Base-by-base conservation (phyloP, 306 rosid genomes). In the Morella rubra region DNA sequence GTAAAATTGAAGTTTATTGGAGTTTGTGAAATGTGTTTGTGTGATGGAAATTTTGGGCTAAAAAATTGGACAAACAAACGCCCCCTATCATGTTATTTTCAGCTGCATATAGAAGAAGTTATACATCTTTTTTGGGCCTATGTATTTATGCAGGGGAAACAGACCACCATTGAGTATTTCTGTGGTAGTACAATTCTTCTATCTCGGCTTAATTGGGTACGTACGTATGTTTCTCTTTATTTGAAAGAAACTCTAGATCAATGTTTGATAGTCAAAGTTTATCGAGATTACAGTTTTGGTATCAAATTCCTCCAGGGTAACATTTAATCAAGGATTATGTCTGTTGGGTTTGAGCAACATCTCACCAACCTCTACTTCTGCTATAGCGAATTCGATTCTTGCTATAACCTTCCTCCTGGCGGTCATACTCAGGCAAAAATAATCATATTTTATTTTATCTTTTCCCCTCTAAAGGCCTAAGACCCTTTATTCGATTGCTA, bases 371-470 rank as follows among this genome's bases (percentile, higher is more conserved):
- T 91, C 89, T 76, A 89, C 93, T 46, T 77, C 88, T 12, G 88
- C 87, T 44, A 91, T 85, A 89, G 92, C 89, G 75, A 91, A 87
- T 56, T 85, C 92, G 5, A 86, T 89, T 73, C 96, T 93, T 3
- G 91, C 96, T 44, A 83, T 91, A 12, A 91, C 97, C 13, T 91
- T 89, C 74, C 90, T 91, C 58, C 81, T 91, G 90, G 90, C 97
- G 14, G 88, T 60, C 1, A 8, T 88, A 18, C 84, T 88, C 76
- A 77, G 94, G 92, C 85, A 84, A 81, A 84, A 45, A 44, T 44
- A 44, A 5, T 5, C 75, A 20, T 32, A 5, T 22, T n/a, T n/a
- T n/a, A n/a, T n/a, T n/a, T n/a, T n/a, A n/a, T n/a, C n/a, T n/a
- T n/a, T n/a, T n/a, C n/a, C n/a, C n/a, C n/a, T n/a, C n/a, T n/a